Percentiles rank a stretch among this genome's conserved stretches.
Conservation (phyloP, 2,329 filamentous ascomycete genomes). For the Clarireedia paspali region DNA sequence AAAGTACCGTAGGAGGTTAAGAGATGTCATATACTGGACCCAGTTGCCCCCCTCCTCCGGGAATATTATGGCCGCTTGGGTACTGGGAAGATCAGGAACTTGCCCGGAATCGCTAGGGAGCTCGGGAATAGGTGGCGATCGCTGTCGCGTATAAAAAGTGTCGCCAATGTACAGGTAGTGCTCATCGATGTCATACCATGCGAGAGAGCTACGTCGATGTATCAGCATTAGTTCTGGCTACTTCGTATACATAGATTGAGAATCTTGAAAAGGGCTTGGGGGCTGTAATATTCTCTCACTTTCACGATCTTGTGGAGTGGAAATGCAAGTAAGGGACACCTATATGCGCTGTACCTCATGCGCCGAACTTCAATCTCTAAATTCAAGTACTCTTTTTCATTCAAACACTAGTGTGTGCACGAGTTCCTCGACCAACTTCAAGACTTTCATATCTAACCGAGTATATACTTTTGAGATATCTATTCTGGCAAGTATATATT, state of each 20-base stretch:
- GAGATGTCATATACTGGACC: constrained; percentile 32
- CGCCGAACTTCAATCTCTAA: too few relatives aligned
- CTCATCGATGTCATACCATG: constrained; percentile 26
- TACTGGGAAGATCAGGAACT: constrained; percentile 14
- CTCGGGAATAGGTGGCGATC: constrained; percentile 23
- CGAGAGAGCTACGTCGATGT: neutral
- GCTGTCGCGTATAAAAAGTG: constrained; percentile 34
- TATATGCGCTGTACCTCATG: too few relatives aligned
- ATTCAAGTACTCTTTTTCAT: too few relatives aligned
- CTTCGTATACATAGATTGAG: too few relatives aligned
- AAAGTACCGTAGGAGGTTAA: constrained; percentile 31
- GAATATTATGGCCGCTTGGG: constrained; percentile 31
- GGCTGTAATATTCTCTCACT: too few relatives aligned
- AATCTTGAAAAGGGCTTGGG: too few relatives aligned
- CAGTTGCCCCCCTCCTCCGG: constrained; percentile 32
- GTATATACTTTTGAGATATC: too few relatives aligned
- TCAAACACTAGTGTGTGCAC: too few relatives aligned
- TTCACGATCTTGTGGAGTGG: neutral
- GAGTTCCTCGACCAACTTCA: too few relatives aligned
- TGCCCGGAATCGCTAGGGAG: constrained; percentile 19
- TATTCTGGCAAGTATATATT: too few relatives aligned
- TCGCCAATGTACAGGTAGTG: constrained; percentile 39
- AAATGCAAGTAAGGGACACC: constrained; percentile 16
- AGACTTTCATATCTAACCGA: too few relatives aligned
- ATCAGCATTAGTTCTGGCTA: neutral